phyloP scores from a whole-genome alignment of 2,329 filamentous ascomycete genomes.

The Alternaria novae-zelandiae region DNA sequence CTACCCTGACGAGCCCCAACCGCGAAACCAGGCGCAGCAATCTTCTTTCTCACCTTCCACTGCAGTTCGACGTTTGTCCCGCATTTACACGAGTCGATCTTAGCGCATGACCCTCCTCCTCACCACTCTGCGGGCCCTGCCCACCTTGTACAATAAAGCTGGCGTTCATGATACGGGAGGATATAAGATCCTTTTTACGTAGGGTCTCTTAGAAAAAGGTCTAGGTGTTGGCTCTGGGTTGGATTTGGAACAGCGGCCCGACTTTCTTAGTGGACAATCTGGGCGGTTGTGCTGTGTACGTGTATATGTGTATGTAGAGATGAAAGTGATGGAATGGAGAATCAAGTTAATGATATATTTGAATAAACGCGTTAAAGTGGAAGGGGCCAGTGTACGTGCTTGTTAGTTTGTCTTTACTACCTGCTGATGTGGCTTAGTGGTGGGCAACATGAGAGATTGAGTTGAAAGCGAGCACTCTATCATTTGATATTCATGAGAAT shows the following conservation, averaged over 20 bases:
- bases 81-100: slow-evolving; percentile 18
- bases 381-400: no score
- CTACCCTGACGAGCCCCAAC: neutral
- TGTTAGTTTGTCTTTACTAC: no score
- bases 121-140: slow-evolving; percentile 24
- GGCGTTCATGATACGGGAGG: slow-evolving; percentile 15
- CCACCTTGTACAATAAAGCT: slow-evolving; percentile 24
- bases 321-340: slow-evolving; percentile 10
- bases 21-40: neutral
- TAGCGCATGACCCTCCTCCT: slow-evolving; percentile 13
- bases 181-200: neutral
- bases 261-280: neutral
- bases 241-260: neutral
- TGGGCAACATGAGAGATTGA: no score
- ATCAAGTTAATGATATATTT: slow-evolving; percentile 11
- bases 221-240: neutral
- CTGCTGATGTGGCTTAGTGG: no score
- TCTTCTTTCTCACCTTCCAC: slow-evolving; percentile 8
- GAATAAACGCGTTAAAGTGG: no score
- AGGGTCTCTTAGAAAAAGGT: slow-evolving; percentile 2
- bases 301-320: slow-evolving; percentile 5
- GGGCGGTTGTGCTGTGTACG: neutral
- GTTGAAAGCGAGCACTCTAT: slow-evolving; percentile 1
- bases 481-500: slow-evolving; percentile 3
- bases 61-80: slow-evolving; percentile 13